Percentiles rank a stretch among this genome's conserved stretches.
Conservation (phyloP, 2,329 filamentous ascomycete genomes). For the Diaporthe citri region DNA sequence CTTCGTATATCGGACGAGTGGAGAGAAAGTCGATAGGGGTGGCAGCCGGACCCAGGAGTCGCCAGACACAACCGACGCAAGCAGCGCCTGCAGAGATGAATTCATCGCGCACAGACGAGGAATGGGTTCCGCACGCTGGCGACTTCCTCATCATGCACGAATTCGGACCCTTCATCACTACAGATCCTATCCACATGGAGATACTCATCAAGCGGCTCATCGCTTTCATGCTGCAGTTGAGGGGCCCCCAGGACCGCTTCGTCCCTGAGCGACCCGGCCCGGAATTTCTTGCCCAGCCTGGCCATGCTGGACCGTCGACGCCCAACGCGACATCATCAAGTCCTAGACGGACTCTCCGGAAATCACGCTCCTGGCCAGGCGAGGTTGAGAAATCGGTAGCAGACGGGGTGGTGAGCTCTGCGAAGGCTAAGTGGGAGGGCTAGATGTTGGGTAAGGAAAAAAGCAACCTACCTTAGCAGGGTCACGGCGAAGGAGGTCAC, state of each 20-base stretch:
- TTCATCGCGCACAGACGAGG: too few relatives aligned
- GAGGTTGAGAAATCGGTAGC: not conserved
- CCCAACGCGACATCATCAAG: not conserved
- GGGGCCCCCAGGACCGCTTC: too few relatives aligned
- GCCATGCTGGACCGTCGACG: accelerated
- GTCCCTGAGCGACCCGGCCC: not conserved
- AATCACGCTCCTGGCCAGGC: not conserved
- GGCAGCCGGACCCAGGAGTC: not conserved
- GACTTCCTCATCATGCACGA: not conserved
- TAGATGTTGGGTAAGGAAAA: not conserved
- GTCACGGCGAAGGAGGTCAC: not conserved
- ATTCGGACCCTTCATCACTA: not conserved
- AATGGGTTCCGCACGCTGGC: not conserved
- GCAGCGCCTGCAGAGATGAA: not conserved
- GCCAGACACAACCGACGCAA: not conserved
- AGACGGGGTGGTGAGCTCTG: not conserved
- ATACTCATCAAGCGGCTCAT: not conserved
- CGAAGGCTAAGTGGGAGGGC: not conserved
- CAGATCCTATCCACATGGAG: not conserved
- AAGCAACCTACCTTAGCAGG: too few relatives aligned
- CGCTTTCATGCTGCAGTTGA: not conserved
- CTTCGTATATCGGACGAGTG: not conserved
- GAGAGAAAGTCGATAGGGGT: not conserved
- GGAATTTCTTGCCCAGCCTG: not conserved
- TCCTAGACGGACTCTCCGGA: not conserved